Evolutionary conservation across 768 basidiomycete genomes (phyloP).

Genomic region (Suillus fuscotomentosus): DNA sequence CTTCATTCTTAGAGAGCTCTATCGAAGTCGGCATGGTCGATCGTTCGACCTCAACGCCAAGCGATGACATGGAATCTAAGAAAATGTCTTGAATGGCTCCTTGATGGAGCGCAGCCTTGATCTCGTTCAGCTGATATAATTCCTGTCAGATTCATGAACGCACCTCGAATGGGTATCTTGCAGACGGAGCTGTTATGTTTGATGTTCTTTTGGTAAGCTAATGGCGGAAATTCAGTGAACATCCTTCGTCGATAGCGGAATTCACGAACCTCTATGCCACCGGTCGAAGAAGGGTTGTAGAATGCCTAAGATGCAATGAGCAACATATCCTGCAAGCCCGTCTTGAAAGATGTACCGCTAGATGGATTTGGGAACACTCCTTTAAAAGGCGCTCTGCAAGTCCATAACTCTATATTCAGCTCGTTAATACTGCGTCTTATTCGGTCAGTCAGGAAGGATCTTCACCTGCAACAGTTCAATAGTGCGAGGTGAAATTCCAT

Average conservation of each 20-base stretch:
- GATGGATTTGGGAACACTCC: slow-evolving; percentile 64
- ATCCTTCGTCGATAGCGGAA: background rate
- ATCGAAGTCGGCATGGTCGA: slow-evolving; percentile 28
- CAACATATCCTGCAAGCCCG: background rate
- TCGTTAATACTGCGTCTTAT: background rate
- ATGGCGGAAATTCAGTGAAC: background rate
- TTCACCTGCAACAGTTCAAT: slow-evolving; percentile 46
- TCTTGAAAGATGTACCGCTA: slow-evolving; percentile 48
- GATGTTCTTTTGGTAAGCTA: slow-evolving; percentile 62
- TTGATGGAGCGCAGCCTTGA: slow-evolving; percentile 32
- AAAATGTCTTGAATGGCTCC: slow-evolving; percentile 34
- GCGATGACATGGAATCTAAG: slow-evolving; percentile 30
- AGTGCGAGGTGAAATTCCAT: slow-evolving; percentile 26
- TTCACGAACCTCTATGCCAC: slow-evolving; percentile 54
- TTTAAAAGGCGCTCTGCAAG: slow-evolving; percentile 58
- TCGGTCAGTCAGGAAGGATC: background rate
- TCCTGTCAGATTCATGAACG: slow-evolving; percentile 2
- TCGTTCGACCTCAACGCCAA: slow-evolving; percentile 32
- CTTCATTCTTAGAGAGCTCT: slow-evolving; percentile 27
- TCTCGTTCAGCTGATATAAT: background rate
- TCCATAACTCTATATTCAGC: slow-evolving; percentile 62
- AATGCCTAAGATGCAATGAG: slow-evolving; percentile 50
- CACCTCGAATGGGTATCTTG: slow-evolving; percentile 73
- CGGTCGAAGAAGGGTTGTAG: slow-evolving; percentile 62
- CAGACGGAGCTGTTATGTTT: slow-evolving; percentile 58